Base-by-base conservation (phyloP, 2,329 filamentous ascomycete genomes). In the Paraphaeosphaeria minitans region DNA sequence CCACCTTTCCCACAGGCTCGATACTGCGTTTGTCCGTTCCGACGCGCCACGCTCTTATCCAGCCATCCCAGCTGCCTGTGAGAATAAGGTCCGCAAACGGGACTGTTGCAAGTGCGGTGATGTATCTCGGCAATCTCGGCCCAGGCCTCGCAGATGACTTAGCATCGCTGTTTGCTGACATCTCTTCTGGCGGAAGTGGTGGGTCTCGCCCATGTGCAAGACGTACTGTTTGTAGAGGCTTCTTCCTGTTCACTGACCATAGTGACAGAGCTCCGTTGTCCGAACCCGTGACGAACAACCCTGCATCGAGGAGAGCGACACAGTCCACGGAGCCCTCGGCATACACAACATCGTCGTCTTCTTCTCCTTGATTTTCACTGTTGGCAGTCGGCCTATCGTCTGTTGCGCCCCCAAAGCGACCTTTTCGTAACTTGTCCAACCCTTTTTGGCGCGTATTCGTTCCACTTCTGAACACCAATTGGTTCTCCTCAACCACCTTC, bases 401-500 rank as follows among this genome's bases (percentile, higher is more conserved):
- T 7, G 65, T 59, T n/a, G 66, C 69, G 43, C 65, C 73, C 39
- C 72, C 74, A 55, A 75, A 76, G 19, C 70, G 72, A 21, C 68
- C 72, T 59, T 72, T 75, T 31, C 71, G 67, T 48, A 76, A 56
- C 57, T 75, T 75, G 35, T 76, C 73, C 60, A 73, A 63, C 10
- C 79, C 78, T 43, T 78, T 77, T 50, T 75, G 73, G 50, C 68
- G 63, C 35, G 70, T 71, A n/a, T 70, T 72, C 16, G 88, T 90
- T 62, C 93, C 92, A 58, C 93, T 94, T 49, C 94, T 89, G 78
- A 98, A 99, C 1, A 98, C 93, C 7, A 99, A 85, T 75, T 99
- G 95, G 1, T 90, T 92, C 79, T 99, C 94, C 69, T 99, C 95
- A 4, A 92, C 87, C 1, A 99, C 93, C 78, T 97, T 97, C 95